phyloP scores from a whole-genome alignment of 2,329 filamentous ascomycete species.

The Sporothrix sp. region DNA sequence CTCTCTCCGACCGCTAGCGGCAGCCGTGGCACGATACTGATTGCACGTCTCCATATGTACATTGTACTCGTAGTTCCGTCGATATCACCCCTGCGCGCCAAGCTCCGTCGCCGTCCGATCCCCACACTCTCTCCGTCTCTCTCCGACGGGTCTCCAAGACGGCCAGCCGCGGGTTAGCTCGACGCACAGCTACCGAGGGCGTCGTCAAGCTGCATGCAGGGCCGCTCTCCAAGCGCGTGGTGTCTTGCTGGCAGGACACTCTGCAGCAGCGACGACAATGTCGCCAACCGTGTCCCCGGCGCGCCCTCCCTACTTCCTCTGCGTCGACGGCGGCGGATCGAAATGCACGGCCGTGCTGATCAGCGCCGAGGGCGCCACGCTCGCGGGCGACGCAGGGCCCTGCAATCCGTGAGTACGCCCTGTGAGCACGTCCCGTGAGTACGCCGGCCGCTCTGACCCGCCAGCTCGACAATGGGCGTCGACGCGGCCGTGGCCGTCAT shows the following conservation, averaged over 20 bases:
- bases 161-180: too few species aligned
- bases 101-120: too few species aligned
- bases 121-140: not conserved
- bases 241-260: not conserved
- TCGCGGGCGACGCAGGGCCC: constrained; percentile 26
- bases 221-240: too few species aligned
- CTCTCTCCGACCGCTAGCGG: not conserved
- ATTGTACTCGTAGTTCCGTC: too few species aligned
- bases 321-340: constrained; percentile 32
- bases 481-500: constrained; percentile 22
- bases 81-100: too few species aligned
- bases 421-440: too few species aligned
- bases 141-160: not conserved
- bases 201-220: too few species aligned
- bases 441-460: too few species aligned
- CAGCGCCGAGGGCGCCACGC: constrained; percentile 19
- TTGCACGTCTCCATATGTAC: too few species aligned
- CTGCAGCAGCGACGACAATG: not conserved
- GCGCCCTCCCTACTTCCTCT: not conserved
- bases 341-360: constrained; percentile 32
- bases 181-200: too few species aligned
- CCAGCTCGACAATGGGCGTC: constrained; percentile 25
- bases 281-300: not conserved
- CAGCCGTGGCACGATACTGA: too few species aligned
- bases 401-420: too few species aligned